Conservation (phyloP, 345 rosid genomes). For the Schrenkiella parvula region DNA sequence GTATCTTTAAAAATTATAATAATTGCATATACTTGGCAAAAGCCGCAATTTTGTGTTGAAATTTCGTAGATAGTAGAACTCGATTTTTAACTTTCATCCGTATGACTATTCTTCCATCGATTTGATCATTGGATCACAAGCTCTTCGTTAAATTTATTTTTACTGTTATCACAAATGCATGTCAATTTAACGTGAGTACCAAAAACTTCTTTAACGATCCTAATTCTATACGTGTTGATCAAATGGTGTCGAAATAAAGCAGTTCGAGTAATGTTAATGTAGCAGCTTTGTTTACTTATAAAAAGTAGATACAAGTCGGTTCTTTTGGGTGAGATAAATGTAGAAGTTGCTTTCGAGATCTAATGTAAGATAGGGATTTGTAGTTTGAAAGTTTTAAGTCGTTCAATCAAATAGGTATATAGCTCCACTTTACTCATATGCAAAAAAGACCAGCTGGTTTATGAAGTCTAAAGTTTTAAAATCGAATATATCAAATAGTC, state of each 20-base stretch:
- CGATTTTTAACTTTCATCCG: not conserved
- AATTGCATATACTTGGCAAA: not conserved
- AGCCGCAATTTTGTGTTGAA: constrained; percentile 27
- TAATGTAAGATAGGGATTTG: constrained; percentile 5
- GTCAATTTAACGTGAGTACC: not conserved
- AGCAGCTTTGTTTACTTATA: not conserved
- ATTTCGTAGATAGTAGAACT: not conserved
- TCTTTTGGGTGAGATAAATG: not conserved
- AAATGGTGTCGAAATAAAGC: not conserved
- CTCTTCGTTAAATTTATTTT: not conserved
- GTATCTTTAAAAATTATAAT: too few relatives aligned
- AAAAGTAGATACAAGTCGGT: not conserved
- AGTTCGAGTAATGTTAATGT: not conserved
- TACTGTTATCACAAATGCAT: not conserved
- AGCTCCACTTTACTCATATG: constrained; percentile 29
- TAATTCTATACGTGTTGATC: not conserved
- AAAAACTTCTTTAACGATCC: not conserved
- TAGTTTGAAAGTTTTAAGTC: constrained; percentile 21
- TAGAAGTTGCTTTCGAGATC: constrained; percentile 11
- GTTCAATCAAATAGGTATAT: constrained; percentile 15
- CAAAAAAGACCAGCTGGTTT: constrained; percentile 33
- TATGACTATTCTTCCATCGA: not conserved
- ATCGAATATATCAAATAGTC: not conserved
- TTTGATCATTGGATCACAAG: not conserved
- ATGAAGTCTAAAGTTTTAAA: too few relatives aligned